Evolutionary conservation across 23 red algal genomes (phyloP), one percentile per base, ranked within the genome.

Genomic region (Agarophyton chilense): DNA sequence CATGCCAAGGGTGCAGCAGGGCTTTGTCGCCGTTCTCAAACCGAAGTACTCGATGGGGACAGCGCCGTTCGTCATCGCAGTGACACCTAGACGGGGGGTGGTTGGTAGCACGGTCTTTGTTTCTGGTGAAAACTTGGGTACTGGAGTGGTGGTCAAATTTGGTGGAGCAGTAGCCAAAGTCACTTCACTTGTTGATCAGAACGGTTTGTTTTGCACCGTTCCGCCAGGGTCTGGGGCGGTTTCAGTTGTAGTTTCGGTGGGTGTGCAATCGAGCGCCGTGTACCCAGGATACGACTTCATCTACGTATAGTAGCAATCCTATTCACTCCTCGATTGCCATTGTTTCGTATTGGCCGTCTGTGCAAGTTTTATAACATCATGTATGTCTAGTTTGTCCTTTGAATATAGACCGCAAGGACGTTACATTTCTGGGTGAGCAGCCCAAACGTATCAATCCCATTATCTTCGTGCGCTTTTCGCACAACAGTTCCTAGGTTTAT

Each of bases 1-100:
- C 35, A 91, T 91, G 87, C 87, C 87, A 3, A 35, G 76, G 22
- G 87, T 91, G 33, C 74, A 81, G 34, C 54, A 81, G 26, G 74
- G 51, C 25, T 53, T 71, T 29, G 62, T 91, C 1, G 74, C 61
- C 1, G 87, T 91, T 28, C 45, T 91, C 21, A 67, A 71, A 16
- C 87, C 87, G 28, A 72, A 57, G 21, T 81, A 81, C 9, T 46
- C 39, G 12, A 17, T 38, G 5, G 63, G 82, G 21, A 68, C 11
- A 0, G 74, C n/a, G 34, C 87, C 87, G 26, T 70, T 81, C 46
- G 54, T 91, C 2, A 91, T 81, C 17, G 77, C 56, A 13, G 87
- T 91, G 54, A 43, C 74, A 8, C 87, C 87, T 13, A 42, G 50
- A 38, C 22, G 87, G 1, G 74, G 73, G 1, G 33, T 39, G 74